phyloP scores from a whole-genome alignment of 2,329 filamentous ascomycete species.

The Fusarium napiforme region DNA sequence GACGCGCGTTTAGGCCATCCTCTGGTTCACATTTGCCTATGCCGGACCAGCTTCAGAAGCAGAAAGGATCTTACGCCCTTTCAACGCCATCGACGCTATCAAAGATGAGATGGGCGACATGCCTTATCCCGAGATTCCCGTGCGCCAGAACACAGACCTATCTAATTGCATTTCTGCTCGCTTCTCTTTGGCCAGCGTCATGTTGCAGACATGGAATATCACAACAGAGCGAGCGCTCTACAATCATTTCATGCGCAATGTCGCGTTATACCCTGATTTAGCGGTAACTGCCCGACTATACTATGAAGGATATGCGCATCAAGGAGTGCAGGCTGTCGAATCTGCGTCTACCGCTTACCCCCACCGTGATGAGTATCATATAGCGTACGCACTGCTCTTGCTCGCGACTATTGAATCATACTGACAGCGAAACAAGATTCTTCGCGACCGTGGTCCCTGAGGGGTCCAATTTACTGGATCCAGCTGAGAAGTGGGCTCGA shows the following conservation, averaged over 20 bases:
- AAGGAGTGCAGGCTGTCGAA: background rate
- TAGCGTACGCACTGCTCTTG: background rate
- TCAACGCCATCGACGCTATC: background rate
- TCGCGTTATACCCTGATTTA: background rate
- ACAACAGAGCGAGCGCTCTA: background rate
- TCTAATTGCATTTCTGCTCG: background rate
- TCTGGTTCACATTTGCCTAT: background rate
- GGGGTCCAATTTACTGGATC: background rate
- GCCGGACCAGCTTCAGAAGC: background rate
- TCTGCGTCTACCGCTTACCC: background rate
- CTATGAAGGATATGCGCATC: background rate
- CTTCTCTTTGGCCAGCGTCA: background rate
- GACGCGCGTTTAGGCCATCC: background rate
- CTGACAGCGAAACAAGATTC: background rate
- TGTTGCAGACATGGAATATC: background rate
- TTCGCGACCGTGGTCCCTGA: background rate
- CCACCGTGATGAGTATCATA: background rate
- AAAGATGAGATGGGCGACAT: background rate
- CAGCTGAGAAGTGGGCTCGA: background rate
- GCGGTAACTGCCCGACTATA: background rate
- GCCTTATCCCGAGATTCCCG: background rate
- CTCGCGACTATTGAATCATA: fast-evolving
- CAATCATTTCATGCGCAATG: background rate
- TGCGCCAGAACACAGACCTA: background rate
- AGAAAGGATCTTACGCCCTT: background rate